Conservation (phyloP, 2,329 filamentous ascomycete genomes). For the Amauroascus niger region DNA sequence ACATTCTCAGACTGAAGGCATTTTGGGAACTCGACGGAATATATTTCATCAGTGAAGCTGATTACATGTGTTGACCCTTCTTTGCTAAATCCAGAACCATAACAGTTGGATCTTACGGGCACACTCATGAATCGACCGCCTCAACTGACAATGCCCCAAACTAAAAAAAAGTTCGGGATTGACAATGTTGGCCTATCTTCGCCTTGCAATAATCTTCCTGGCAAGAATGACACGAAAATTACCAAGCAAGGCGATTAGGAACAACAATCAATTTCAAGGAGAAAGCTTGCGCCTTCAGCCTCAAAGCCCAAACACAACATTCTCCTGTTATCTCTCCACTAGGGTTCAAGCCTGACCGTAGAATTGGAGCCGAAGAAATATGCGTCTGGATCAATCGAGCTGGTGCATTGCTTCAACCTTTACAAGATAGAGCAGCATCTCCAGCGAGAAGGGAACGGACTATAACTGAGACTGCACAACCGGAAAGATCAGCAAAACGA, state of each 20-base stretch:
- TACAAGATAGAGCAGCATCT: constrained; percentile 36
- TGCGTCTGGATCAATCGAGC: constrained; percentile 62
- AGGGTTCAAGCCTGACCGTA: constrained; percentile 5
- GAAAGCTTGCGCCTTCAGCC: constrained; percentile 60
- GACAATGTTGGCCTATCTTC: constrained; percentile 40
- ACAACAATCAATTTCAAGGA: constrained; percentile 67
- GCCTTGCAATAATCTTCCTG: constrained; percentile 14
- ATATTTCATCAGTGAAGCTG: constrained; percentile 65
- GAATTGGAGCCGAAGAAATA: constrained; percentile 19
- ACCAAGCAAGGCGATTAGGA: constrained; percentile 30
- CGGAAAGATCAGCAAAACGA: constrained; percentile 29
- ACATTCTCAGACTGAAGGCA: constrained; percentile 73
- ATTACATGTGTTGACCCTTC: background rate
- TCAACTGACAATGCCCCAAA: constrained; percentile 70
- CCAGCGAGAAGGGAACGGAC: constrained; percentile 77
- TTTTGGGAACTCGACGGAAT: constrained; percentile 65
- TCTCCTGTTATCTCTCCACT: constrained; percentile 4
- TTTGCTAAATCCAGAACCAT: background rate
- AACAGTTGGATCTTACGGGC: constrained; percentile 18
- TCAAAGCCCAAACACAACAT: constrained; percentile 59
- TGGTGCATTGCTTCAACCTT: constrained; percentile 46
- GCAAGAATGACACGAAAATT: constrained; percentile 14
- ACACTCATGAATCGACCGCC: constrained; percentile 33
- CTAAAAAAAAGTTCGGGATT: constrained; percentile 46
- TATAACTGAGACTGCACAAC: constrained; percentile 56